A percentile compares a stretch with the other conserved stretches of the same genome.
Conservation (phyloP, 345 rosid species). For the Pelargonium nanum region DNA sequence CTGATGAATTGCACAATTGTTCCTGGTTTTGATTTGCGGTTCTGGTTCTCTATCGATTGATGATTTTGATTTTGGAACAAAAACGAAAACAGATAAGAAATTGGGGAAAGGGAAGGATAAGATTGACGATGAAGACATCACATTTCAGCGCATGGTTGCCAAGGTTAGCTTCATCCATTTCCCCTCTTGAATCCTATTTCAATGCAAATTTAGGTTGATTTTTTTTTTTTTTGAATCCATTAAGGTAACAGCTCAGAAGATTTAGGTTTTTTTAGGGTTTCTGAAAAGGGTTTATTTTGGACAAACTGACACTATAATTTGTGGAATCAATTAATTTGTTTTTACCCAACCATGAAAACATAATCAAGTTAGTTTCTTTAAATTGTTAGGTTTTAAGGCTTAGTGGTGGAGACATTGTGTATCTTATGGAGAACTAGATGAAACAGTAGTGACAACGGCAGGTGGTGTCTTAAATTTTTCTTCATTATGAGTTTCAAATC, state of each 20-base stretch:
- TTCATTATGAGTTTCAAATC: not conserved
- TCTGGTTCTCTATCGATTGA: not conserved
- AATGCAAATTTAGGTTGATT: not conserved
- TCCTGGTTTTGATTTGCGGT: not conserved
- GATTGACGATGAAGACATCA: slow-evolving; percentile 87
- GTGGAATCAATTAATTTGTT: too few relatives aligned
- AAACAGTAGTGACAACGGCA: too few relatives aligned
- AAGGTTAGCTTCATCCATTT: slow-evolving; percentile 92
- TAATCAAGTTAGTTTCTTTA: not conserved
- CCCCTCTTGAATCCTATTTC: slow-evolving; percentile 7
- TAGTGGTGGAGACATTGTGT: not conserved
- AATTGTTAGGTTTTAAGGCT: not conserved
- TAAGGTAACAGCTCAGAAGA: not conserved
- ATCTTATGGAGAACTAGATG: too few relatives aligned
- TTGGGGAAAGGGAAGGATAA: slow-evolving; percentile 80
- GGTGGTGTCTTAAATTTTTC: not conserved
- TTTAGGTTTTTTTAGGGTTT: not conserved
- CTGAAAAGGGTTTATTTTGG: too few relatives aligned
- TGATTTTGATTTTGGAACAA: not conserved
- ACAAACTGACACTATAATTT: too few relatives aligned
- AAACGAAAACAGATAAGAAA: slow-evolving; percentile 54
- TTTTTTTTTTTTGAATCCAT: not conserved
- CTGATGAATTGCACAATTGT: not conserved
- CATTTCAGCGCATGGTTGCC: slow-evolving; percentile 98
- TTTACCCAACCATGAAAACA: not conserved